phyloP scores from a whole-genome alignment of 306 rosid species.

The Neltuma alba region DNA sequence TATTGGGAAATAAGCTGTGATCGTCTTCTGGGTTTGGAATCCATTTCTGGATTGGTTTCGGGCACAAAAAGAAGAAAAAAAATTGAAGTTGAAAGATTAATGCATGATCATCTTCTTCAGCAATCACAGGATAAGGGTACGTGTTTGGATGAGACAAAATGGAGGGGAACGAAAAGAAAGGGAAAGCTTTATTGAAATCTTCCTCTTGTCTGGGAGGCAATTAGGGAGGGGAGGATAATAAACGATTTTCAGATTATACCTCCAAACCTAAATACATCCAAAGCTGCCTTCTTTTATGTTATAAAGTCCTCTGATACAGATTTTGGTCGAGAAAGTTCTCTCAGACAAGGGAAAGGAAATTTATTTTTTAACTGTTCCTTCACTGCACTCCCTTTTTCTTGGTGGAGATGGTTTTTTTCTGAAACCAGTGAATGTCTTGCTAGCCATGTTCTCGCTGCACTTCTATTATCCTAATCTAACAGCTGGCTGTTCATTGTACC shows the following conservation, averaged over 20 bases:
- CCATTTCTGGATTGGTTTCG: background rate
- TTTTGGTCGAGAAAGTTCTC: background rate
- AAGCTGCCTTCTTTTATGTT: background rate
- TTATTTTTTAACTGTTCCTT: background rate
- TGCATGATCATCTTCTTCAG: background rate
- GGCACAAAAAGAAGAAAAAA: background rate
- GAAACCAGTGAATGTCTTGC: background rate
- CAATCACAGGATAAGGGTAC: background rate
- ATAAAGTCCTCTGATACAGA: background rate
- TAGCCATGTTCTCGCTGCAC: constrained; percentile 10
- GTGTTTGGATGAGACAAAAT: background rate
- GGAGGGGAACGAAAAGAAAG: background rate
- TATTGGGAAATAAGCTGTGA: background rate
- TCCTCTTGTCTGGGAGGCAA: background rate
- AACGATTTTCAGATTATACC: background rate
- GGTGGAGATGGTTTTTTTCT: background rate
- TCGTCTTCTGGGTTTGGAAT: background rate
- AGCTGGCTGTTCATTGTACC: background rate
- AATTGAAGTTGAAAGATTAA: background rate
- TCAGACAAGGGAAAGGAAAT: background rate
- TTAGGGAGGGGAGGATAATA: background rate
- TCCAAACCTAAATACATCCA: background rate
- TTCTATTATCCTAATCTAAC: background rate
- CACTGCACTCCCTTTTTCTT: background rate
- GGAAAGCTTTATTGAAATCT: background rate